phyloP scores from a whole-genome alignment of 768 basidiomycete genomes.

The Amanita exitialis region DNA sequence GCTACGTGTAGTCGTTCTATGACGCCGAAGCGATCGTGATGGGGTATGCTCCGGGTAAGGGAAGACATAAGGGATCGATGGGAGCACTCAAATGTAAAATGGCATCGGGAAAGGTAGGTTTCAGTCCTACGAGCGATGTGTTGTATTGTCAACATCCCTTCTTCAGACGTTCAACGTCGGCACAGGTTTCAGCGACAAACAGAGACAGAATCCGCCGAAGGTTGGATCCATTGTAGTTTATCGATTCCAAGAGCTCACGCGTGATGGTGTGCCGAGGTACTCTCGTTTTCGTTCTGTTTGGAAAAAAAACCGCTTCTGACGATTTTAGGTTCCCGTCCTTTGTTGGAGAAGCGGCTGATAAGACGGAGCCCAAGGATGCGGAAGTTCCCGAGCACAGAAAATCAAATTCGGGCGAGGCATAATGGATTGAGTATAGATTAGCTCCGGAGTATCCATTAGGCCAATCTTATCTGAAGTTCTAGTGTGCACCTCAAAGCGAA shows the following conservation, averaged over 20 bases:
- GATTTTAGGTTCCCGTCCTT: conserved; percentile 40
- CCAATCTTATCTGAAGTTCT: too few species aligned
- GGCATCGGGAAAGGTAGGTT: conserved; percentile 46
- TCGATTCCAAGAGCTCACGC: conserved; percentile 51
- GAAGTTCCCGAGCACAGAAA: conserved; percentile 28
- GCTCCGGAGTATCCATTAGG: not conserved
- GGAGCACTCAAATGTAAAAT: conserved; percentile 48
- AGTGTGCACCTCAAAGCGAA: too few species aligned
- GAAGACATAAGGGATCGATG: conserved; percentile 35
- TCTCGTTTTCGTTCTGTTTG: not conserved
- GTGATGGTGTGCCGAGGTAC: conserved; percentile 46
- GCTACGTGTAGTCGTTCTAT: conserved; percentile 34
- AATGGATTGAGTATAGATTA: not conserved
- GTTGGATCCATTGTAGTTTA: conserved; percentile 46
- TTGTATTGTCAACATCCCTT: not conserved
- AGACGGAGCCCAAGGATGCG: conserved; percentile 44
- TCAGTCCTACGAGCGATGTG: not conserved
- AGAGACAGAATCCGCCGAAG: conserved; percentile 43
- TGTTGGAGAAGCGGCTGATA: conserved; percentile 42
- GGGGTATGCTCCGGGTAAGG: conserved; percentile 47
- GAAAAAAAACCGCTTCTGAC: not conserved
- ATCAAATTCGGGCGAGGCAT: not conserved
- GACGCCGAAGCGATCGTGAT: conserved; percentile 51
- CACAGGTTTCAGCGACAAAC: conserved; percentile 43
- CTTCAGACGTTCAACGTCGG: conserved; percentile 45